Conservation (phyloP, 345 rosid genomes). For the Physaria fendleri region DNA sequence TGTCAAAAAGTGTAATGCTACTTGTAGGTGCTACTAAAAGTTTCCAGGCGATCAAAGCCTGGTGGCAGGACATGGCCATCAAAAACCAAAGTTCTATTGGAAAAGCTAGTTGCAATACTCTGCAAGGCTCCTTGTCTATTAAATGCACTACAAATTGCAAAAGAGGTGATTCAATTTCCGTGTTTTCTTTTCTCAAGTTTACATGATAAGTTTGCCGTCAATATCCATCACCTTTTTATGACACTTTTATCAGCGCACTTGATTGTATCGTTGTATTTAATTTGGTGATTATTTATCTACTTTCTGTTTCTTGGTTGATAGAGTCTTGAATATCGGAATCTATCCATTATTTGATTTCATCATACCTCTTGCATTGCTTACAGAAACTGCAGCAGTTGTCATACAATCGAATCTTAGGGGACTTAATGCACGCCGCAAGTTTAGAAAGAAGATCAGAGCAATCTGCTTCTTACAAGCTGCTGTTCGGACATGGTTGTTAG, state of each 20-base stretch:
- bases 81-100: constrained; percentile 35
- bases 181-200: constrained; percentile 3
- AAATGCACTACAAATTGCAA: constrained; percentile 22
- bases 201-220: background rate
- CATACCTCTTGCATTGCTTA: constrained; percentile 18
- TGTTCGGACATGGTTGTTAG: constrained; percentile 47
- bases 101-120: constrained; percentile 32
- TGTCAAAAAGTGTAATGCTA: constrained; percentile 6
- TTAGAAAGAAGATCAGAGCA: constrained; percentile 42
- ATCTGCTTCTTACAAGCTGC: constrained; percentile 47
- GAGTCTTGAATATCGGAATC: background rate
- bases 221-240: background rate
- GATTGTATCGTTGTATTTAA: background rate
- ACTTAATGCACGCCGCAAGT: constrained; percentile 34
- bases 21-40: constrained; percentile 59
- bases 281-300: background rate
- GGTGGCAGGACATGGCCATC: constrained; percentile 93
- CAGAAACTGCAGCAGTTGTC: constrained; percentile 55
- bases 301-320: background rate
- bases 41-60: constrained; percentile 74
- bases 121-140: constrained; percentile 26
- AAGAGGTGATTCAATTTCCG: constrained; percentile 39
- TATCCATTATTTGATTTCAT: constrained; percentile 4
- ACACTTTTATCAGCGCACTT: background rate
- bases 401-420: constrained; percentile 63